Evolutionary conservation across 75 land plant genomes (phyloP).

Genomic region (Picea glauca): DNA sequence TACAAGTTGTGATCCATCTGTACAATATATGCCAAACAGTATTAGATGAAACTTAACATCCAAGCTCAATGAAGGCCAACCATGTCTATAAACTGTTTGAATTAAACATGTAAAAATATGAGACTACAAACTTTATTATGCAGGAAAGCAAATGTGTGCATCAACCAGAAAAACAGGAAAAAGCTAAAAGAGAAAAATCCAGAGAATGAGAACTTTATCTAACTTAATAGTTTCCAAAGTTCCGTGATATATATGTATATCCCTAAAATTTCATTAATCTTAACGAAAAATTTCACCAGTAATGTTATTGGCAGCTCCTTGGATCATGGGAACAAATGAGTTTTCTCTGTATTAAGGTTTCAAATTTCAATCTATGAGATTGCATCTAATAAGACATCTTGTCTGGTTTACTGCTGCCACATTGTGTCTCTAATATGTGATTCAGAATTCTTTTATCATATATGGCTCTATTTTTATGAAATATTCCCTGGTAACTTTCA

Average conservation of each 20-base stretch:
- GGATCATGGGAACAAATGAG: too few species aligned
- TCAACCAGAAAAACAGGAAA: background rate
- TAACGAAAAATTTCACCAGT: background rate
- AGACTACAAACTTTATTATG: background rate
- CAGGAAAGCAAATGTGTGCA: background rate
- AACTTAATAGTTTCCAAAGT: background rate
- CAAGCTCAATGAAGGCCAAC: background rate
- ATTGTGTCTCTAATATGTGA: background rate
- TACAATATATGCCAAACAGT: background rate
- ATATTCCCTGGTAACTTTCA: too few species aligned
- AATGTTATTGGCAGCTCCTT: background rate
- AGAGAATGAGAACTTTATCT: background rate
- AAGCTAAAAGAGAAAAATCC: background rate
- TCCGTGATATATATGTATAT: background rate
- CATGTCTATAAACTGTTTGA: background rate
- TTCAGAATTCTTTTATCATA: background rate
- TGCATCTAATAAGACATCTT: too few species aligned
- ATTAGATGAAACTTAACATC: background rate
- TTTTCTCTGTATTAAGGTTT: too few species aligned
- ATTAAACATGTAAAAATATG: background rate
- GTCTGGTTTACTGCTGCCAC: too few species aligned
- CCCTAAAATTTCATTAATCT: background rate
- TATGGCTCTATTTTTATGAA: background rate
- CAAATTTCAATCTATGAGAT: too few species aligned
- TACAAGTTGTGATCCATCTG: constrained; percentile 92